phyloP scores from a whole-genome alignment of 306 rosid genomes.

The Gastrolobium villosum region DNA sequence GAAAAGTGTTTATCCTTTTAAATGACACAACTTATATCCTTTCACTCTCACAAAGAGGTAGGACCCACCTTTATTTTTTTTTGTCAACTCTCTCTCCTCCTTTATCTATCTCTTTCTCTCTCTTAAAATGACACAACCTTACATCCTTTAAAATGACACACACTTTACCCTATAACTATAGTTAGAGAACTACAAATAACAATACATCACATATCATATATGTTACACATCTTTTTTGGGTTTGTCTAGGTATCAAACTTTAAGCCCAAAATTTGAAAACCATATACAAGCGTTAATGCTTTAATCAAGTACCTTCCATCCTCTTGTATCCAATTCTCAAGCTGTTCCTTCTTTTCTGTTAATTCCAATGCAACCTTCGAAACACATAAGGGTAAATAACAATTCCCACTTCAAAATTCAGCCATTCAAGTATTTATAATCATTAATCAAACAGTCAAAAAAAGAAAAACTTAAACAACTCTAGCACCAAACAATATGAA shows the following conservation, averaged over 20 bases:
- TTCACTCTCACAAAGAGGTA: no score
- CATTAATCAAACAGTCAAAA: background rate
- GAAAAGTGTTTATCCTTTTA: no score
- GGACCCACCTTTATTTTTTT: no score
- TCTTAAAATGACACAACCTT: no score
- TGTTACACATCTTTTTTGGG: background rate
- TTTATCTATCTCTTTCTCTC: no score
- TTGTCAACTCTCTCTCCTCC: no score
- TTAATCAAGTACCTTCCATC: constrained; percentile 65
- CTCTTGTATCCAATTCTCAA: constrained; percentile 63
- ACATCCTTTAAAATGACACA: no score
- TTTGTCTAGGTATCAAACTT: background rate
- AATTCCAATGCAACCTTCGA: constrained; percentile 85
- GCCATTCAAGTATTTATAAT: background rate
- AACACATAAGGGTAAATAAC: background rate
- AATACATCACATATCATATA: background rate
- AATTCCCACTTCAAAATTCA: constrained; percentile 11
- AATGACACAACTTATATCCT: no score
- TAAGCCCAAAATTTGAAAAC: constrained; percentile 10
- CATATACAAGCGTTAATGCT: constrained; percentile 4
- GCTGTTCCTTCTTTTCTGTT: constrained; percentile 74
- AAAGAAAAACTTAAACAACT: background rate
- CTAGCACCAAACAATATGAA: background rate
- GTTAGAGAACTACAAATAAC: constrained; percentile 25
- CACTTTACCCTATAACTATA: no score